Evolutionary conservation across 352 stramenopile genomes (phyloP).

Genomic region (Elongisporangium senticosum): DNA sequence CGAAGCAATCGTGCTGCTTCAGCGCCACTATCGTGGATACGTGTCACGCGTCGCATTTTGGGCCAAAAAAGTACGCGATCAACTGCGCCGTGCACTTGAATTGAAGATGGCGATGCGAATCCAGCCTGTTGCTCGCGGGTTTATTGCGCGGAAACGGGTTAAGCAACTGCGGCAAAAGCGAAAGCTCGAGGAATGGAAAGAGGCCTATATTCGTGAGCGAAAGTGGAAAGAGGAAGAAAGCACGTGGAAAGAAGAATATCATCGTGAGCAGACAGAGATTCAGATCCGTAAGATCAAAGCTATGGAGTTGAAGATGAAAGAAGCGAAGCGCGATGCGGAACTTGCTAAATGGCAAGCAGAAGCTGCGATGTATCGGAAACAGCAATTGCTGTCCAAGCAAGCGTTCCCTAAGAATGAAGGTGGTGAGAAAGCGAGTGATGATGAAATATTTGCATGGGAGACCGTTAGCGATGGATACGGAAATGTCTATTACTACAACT

Average conservation of each 20-base stretch:
- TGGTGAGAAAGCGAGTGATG: slow-evolving; percentile 3
- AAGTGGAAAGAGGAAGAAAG: slow-evolving; percentile 45
- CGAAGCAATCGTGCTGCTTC: slow-evolving; percentile 34
- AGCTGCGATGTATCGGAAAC: slow-evolving; percentile 31
- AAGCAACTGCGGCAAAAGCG: slow-evolving; percentile 20
- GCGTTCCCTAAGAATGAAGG: slow-evolving; percentile 20
- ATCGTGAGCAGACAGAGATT: slow-evolving; percentile 55
- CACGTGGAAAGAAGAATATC: slow-evolving; percentile 47
- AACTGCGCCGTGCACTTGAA: slow-evolving; percentile 27
- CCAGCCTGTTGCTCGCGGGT: slow-evolving; percentile 29
- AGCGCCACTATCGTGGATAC: slow-evolving; percentile 52
- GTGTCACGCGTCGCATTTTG: slow-evolving; percentile 29
- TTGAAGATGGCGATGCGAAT: slow-evolving; percentile 23
- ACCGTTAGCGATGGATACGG: slow-evolving; percentile 33
- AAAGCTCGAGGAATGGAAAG: slow-evolving; percentile 40
- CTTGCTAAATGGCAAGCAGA: slow-evolving; percentile 47
- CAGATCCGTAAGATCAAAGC: slow-evolving; percentile 37
- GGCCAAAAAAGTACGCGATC: slow-evolving; percentile 27
- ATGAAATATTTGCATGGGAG: slow-evolving; percentile 19
- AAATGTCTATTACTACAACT: slow-evolving; percentile 68
- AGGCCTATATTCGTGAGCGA: slow-evolving; percentile 51
- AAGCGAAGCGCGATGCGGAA: slow-evolving; percentile 60
- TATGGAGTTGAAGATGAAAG: slow-evolving; percentile 37
- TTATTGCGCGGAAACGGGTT: slow-evolving; percentile 28
- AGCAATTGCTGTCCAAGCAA: slow-evolving; percentile 33